A percentile compares a stretch with the other conserved stretches of the same genome.
Conservation (phyloP, 176 grass and related monocot genomes). For the Saccharum officinarum region DNA sequence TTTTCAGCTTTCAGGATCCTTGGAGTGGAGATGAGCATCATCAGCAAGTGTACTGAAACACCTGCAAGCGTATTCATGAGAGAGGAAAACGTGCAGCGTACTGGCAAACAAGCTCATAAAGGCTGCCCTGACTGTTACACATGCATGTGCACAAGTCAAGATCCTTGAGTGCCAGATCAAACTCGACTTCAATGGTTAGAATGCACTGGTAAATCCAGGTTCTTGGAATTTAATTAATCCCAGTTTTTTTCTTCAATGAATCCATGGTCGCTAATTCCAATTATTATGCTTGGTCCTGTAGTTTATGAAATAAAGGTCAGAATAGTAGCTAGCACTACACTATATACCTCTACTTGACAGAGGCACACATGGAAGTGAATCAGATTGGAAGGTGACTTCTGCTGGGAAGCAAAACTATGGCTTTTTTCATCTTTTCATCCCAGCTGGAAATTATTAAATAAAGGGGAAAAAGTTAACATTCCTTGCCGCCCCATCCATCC, state of each 20-base stretch:
- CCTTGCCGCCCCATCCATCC: slow-evolving; percentile 15
- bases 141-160: neutral
- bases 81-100: slow-evolving; percentile 1
- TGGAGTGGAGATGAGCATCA: neutral
- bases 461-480: neutral
- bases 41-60: slow-evolving; percentile 11
- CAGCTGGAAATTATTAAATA: neutral
- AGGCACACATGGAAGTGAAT: neutral
- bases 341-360: neutral
- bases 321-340: neutral
- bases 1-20: neutral
- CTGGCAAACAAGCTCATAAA: slow-evolving; percentile 21
- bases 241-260: too few species aligned
- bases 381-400: neutral
- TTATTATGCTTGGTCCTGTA: neutral
- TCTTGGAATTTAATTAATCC: too few species aligned
- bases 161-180: neutral
- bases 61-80: neutral
- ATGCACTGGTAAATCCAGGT: too few species aligned
- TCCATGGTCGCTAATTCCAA: too few species aligned
- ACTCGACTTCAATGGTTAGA: neutral
- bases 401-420: slow-evolving; percentile 3
- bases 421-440: slow-evolving; percentile 24
- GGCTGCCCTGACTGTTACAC: neutral
- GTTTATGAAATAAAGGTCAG: neutral